Conservation (phyloP, 2,329 filamentous ascomycete species). For the Aspergillus fructus region DNA sequence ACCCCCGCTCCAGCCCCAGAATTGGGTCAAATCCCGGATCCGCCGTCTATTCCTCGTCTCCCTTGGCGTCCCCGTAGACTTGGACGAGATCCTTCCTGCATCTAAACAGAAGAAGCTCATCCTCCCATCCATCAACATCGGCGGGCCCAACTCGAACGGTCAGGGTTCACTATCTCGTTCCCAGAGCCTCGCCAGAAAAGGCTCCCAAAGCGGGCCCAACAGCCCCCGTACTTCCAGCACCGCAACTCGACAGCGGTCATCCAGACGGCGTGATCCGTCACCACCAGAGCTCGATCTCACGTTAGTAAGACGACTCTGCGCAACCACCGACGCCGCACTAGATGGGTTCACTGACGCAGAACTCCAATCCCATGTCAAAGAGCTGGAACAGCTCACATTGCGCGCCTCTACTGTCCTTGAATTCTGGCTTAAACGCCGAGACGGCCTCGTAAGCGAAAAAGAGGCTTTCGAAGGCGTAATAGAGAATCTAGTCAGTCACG, state of each 20-base stretch:
- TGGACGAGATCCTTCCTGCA: constrained; percentile 94
- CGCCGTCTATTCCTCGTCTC: constrained; percentile 93
- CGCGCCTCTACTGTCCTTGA: constrained; percentile 74
- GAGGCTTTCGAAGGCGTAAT: constrained; percentile 96
- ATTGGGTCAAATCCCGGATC: constrained; percentile 96
- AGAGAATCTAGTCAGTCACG: constrained; percentile 92
- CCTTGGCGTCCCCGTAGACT: constrained; percentile 89
- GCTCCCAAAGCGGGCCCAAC: constrained; percentile 24
- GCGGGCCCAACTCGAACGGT: constrained; percentile 55
- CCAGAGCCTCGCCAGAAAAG: constrained; percentile 33
- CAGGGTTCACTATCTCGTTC: constrained; percentile 52
- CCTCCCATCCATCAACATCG: constrained; percentile 71
- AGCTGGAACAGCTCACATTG: constrained; percentile 67
- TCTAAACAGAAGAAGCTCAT: constrained; percentile 98
- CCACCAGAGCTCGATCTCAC: constrained; percentile 77
- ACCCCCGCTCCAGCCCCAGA: constrained; percentile 88
- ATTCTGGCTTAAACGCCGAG: constrained; percentile 83
- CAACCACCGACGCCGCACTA: constrained; percentile 80
- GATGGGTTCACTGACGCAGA: constrained; percentile 76
- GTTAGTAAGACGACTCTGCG: constrained; percentile 73
- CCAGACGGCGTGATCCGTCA: constrained; percentile 53
- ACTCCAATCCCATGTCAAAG: constrained; percentile 68
- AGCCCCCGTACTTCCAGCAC: constrained; percentile 27
- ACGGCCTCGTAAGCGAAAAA: constrained; percentile 84
- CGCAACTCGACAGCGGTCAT: constrained; percentile 28